Evolutionary conservation across 1,139 yeast genomes (phyloP).

Genomic region (Scheffersomyces insectosa): DNA sequence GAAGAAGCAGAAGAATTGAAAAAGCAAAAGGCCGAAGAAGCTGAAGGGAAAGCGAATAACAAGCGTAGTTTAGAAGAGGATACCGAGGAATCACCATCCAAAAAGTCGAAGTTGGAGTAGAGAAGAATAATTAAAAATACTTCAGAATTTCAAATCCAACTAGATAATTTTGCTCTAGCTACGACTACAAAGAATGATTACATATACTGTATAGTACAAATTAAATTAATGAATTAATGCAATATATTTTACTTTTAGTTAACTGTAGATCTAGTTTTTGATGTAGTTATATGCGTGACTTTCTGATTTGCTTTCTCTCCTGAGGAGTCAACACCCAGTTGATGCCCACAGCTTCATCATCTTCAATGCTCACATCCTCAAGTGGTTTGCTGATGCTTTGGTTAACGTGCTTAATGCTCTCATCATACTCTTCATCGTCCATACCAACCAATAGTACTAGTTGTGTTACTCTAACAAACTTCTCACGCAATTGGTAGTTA

Average conservation of each 20-base stretch:
- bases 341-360: constrained; percentile 40
- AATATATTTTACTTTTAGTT: no score
- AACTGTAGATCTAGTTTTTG: no score
- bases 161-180: no score
- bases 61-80: constrained; percentile 5
- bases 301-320: constrained; percentile 65
- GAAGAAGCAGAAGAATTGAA: neutral
- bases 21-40: neutral
- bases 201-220: neutral
- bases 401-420: constrained; percentile 27
- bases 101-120: neutral
- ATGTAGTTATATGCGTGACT: constrained; percentile 26
- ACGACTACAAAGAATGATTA: no score
- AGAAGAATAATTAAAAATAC: neutral
- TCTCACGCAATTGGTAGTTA: constrained; percentile 72
- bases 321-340: constrained; percentile 81
- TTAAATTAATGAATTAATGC: neutral
- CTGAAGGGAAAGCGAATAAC: neutral
- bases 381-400: constrained; percentile 9
- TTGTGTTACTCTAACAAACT: constrained; percentile 80
- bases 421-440: constrained; percentile 73
- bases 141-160: neutral
- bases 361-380: constrained; percentile 34
- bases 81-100: neutral
- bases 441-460: constrained; percentile 77